Conservation (phyloP, 2,329 filamentous ascomycete species). For the Claviceps digitariae region DNA sequence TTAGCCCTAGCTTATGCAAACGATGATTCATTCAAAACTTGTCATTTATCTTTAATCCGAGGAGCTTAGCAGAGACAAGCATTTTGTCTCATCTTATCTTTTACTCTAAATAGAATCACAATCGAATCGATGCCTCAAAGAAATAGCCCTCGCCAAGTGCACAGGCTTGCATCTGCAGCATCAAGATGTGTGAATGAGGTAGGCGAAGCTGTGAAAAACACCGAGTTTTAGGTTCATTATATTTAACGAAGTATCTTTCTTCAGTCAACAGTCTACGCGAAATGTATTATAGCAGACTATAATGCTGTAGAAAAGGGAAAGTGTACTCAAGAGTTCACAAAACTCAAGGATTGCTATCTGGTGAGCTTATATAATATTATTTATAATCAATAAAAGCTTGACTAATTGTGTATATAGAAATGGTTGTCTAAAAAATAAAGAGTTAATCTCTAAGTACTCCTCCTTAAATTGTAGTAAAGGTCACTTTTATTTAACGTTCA, state of each 20-base stretch:
- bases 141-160: slow-evolving; percentile 31
- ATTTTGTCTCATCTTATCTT: too few species aligned
- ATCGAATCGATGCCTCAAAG: slow-evolving; percentile 5
- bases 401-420: slow-evolving; percentile 7
- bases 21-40: too few species aligned
- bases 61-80: too few species aligned
- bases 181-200: slow-evolving; percentile 45
- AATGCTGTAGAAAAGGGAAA: slow-evolving; percentile 84
- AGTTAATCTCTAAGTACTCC: background rate
- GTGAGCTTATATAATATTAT: slow-evolving; percentile 36
- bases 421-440: slow-evolving; percentile 14
- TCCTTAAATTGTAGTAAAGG: background rate
- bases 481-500: too few species aligned
- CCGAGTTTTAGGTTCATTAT: background rate
- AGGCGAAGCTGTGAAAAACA: slow-evolving; percentile 5
- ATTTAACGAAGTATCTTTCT: background rate
- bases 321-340: slow-evolving; percentile 71
- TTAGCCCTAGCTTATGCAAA: too few species aligned
- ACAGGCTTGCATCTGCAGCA: slow-evolving; percentile 39
- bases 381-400: background rate
- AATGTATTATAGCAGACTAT: slow-evolving; percentile 83
- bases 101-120: too few species aligned
- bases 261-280: slow-evolving; percentile 75
- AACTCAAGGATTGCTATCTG: slow-evolving; percentile 75
- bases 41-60: too few species aligned